Conservation (phyloP, 176 grass and related monocot genomes). For the Triticum monococcum region DNA sequence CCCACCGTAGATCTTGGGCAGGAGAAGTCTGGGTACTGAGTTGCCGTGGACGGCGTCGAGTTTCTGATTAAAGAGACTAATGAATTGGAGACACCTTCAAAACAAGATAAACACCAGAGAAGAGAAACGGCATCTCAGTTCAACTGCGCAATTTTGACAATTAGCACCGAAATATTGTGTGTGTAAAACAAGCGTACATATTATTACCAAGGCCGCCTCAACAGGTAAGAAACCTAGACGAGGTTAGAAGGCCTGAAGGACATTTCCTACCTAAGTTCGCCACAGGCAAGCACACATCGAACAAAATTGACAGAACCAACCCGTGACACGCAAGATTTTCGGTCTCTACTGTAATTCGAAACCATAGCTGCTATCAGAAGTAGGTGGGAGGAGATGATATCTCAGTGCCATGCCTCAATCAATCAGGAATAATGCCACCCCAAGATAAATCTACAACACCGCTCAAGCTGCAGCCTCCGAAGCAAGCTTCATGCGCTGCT, state of each 20-base stretch:
- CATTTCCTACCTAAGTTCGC: not conserved
- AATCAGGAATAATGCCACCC: not conserved
- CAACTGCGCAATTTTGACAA: not conserved
- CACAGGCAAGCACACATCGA: not conserved
- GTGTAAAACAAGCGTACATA: not conserved
- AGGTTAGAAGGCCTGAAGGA: not conserved
- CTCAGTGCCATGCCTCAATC: slow-evolving; percentile 14
- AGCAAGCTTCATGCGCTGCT: slow-evolving; percentile 78
- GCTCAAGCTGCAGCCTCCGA: slow-evolving; percentile 43
- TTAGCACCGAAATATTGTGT: not conserved
- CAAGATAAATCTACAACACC: not conserved
- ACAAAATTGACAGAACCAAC: slow-evolving; percentile 17
- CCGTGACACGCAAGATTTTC: not conserved
- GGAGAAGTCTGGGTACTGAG: not conserved
- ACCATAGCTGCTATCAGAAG: not conserved
- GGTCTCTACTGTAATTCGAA: not conserved
- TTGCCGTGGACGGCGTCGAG: not conserved
- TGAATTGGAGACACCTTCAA: not conserved
- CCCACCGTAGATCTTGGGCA: not conserved
- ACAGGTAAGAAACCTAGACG: not conserved
- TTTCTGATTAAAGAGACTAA: not conserved
- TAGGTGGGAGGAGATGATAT: not conserved
- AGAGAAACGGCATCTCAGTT: not conserved
- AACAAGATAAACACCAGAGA: not conserved
- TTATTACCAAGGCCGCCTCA: not conserved